phyloP scores from a whole-genome alignment of 1,284 basidiomycete species.

The Ganoderma lingzhi region DNA sequence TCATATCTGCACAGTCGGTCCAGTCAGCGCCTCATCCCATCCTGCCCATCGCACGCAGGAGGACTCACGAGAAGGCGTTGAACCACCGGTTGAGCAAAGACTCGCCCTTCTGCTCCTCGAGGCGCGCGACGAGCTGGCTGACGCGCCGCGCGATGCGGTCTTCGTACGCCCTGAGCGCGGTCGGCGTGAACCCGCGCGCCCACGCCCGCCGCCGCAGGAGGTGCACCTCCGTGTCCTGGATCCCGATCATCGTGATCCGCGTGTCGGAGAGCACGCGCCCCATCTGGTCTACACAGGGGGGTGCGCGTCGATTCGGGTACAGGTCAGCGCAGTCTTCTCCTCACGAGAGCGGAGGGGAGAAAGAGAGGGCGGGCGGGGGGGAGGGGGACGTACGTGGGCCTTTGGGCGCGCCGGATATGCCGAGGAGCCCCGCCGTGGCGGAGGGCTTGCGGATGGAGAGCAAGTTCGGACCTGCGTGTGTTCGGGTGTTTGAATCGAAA shows the following conservation, averaged over 20 bases:
- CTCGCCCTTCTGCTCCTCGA: slow-evolving; percentile 27
- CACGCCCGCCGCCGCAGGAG: slow-evolving; percentile 35
- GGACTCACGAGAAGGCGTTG: slow-evolving; percentile 33
- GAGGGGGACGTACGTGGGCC: slow-evolving; percentile 32
- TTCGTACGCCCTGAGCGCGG: slow-evolving; percentile 37
- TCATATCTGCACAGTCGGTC: not conserved
- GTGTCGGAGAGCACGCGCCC: slow-evolving; percentile 2
- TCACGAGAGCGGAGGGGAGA: not conserved
- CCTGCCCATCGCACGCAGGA: too few species aligned
- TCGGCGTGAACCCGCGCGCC: slow-evolving; percentile 35
- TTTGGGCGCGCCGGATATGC: slow-evolving; percentile 35
- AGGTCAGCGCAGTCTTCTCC: not conserved
- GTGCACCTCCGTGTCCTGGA: slow-evolving; percentile 30
- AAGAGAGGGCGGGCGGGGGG: too few species aligned
- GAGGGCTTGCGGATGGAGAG: slow-evolving; percentile 37
- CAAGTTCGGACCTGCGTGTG: slow-evolving; percentile 40
- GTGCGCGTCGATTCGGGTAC: too few species aligned
- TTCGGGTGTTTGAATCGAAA: not conserved
- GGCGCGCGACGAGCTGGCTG: slow-evolving; percentile 31
- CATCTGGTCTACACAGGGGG: too few species aligned
- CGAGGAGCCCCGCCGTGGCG: slow-evolving; percentile 31
- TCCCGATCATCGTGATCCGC: slow-evolving; percentile 21
- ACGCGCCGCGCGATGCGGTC: slow-evolving; percentile 30
- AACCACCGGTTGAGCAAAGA: slow-evolving; percentile 31
- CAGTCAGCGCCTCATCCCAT: not conserved